A percentile compares a stretch with the other conserved stretches of the same genome.
Conservation (phyloP, 2,329 filamentous ascomycete species). For the Periconia digitata region DNA sequence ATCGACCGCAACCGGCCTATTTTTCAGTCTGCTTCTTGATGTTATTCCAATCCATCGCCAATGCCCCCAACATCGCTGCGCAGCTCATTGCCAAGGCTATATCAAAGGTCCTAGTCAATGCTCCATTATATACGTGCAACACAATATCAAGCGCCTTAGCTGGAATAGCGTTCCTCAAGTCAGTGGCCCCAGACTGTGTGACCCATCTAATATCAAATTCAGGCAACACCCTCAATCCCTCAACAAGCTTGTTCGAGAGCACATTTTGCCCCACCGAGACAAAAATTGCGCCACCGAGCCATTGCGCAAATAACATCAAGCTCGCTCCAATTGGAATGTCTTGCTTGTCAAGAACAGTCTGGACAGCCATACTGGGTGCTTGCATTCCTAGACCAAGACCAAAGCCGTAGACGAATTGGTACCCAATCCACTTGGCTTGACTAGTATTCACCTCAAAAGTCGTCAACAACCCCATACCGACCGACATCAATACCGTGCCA, state of each 20-base stretch:
- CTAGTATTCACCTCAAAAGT: constrained; percentile 40
- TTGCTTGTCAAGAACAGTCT: constrained; percentile 10
- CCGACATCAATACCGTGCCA: constrained; percentile 17
- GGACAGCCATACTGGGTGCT: constrained; percentile 4
- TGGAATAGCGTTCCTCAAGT: neutral
- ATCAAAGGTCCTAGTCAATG: constrained; percentile 8
- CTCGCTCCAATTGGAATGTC: constrained; percentile 43
- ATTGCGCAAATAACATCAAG: constrained; percentile 43
- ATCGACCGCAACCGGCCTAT: neutral
- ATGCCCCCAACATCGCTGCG: constrained; percentile 7
- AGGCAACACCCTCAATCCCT: neutral
- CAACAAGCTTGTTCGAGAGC: constrained; percentile 37
- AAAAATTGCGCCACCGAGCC: constrained; percentile 43
- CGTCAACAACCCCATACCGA: constrained; percentile 46
- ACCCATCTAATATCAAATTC: neutral
- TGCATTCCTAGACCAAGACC: constrained; percentile 32
- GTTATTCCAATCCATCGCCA: constrained; percentile 15
- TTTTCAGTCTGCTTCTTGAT: constrained; percentile 7
- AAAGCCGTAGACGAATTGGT: constrained; percentile 47
- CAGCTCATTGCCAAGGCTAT: constrained; percentile 5
- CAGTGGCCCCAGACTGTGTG: constrained; percentile 13
- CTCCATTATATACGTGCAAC: constrained; percentile 11
- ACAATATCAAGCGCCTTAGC: constrained; percentile 1
- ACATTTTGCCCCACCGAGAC: constrained; percentile 46
- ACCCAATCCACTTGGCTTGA: constrained; percentile 47